These are phyloP conservation scores for Amanita inopinata DNA, from an alignment of 768 basidiomycete species.

Conservation along the genomic window DNA sequence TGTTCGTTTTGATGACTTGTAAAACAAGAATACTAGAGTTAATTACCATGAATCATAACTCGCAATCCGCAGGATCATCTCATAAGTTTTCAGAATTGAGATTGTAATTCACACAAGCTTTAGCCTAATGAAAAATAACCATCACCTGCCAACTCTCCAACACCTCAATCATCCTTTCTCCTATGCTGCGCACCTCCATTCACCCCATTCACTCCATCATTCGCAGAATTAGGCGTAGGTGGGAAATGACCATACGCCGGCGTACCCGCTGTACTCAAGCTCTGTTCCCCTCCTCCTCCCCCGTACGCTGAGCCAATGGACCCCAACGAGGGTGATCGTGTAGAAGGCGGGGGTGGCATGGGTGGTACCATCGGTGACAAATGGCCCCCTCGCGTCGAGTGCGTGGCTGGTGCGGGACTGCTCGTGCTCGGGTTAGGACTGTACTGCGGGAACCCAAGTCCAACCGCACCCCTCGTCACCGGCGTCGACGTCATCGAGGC, in stretches of 20 bases:
- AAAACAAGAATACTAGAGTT: too few relatives aligned
- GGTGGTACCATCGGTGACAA: background rate
- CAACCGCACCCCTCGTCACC: slow-evolving; percentile 8
- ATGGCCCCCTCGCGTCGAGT: background rate
- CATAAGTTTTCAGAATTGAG: too few relatives aligned
- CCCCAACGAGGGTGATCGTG: background rate
- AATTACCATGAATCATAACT: too few relatives aligned
- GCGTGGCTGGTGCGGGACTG: background rate
- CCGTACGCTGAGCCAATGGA: too few relatives aligned
- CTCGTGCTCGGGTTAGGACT: slow-evolving; percentile 9
- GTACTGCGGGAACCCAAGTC: slow-evolving; percentile 1
- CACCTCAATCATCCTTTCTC: too few relatives aligned
- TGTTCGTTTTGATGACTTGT: too few relatives aligned
- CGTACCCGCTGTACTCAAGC: slow-evolving; percentile 11
- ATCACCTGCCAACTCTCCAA: too few relatives aligned
- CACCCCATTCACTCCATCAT: slow-evolving; percentile 17
- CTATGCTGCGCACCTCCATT: slow-evolving; percentile 10
- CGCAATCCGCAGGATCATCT: too few relatives aligned
- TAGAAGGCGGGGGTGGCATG: background rate
- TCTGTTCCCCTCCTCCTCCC: background rate
- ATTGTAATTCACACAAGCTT: too few relatives aligned
- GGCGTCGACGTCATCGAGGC: too few relatives aligned
- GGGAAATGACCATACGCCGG: slow-evolving; percentile 19
- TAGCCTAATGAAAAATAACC: too few relatives aligned
- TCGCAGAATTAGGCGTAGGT: slow-evolving; percentile 22